Evolutionary conservation across 768 basidiomycete genomes (phyloP).

Genomic region (Suillus sp.): DNA sequence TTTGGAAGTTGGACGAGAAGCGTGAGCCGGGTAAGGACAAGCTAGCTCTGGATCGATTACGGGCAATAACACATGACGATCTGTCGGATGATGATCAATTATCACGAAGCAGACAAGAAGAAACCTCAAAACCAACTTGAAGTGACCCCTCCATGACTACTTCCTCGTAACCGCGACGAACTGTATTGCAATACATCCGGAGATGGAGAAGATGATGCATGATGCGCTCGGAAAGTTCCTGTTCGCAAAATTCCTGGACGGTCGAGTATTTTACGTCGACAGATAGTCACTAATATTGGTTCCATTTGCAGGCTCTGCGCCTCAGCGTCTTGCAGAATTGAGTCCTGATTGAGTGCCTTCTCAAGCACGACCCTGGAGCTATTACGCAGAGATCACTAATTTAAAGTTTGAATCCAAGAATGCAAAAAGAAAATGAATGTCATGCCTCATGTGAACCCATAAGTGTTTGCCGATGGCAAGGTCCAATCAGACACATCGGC

Average conservation of each 20-base stretch:
- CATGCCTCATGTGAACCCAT: background rate
- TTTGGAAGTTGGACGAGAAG: background rate
- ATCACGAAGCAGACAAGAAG: background rate
- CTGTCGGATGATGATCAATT: constrained; percentile 2
- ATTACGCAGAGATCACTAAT: constrained; percentile 1
- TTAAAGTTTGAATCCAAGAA: background rate
- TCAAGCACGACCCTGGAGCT: background rate
- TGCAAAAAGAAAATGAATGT: background rate
- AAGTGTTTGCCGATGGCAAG: background rate
- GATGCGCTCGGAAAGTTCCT: background rate
- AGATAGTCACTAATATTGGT: background rate
- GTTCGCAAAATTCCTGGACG: background rate
- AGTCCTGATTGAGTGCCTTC: background rate
- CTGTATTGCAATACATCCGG: background rate
- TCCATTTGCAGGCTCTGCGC: background rate
- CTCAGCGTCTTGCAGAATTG: background rate
- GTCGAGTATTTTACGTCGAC: constrained; percentile 5
- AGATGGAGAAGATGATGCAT: background rate
- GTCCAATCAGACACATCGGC: background rate
- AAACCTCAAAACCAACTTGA: background rate
- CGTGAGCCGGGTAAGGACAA: constrained; percentile 2
- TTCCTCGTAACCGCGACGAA: constrained; percentile 2
- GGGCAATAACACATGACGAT: background rate
- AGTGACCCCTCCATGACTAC: background rate
- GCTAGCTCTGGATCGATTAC: background rate